Evolutionary conservation across 2,329 filamentous ascomycete species (phyloP), one percentile per base, ranked within the genome.

Genomic region (Chrysosporium queenslandicum): DNA sequence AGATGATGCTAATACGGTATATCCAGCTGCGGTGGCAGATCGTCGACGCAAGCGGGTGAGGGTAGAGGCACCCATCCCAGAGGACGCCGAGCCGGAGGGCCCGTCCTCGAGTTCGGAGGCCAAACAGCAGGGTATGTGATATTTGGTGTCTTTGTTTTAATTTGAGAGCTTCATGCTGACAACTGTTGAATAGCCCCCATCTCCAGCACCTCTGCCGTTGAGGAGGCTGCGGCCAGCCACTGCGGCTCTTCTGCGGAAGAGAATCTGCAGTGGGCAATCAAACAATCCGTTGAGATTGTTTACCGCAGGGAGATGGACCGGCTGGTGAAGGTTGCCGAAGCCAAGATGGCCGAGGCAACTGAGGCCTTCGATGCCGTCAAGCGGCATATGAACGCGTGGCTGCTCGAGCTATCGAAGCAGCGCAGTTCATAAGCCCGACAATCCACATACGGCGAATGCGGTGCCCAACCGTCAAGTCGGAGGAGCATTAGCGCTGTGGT

Each of bases 281-380:
- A 56, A 27, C 41, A 64, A 46, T 60, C 64, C 74, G 27, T 61
- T 70, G 72, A 59, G 43, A 78, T 71, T 12, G 79, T 77, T 1
- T 77, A 79, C 18, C 82, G 72, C 8, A 76, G 73, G 1, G 80
- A 84, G 4, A 76, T 77, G 1, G 74, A 78, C 1, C 73, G 67
- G 11, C 77, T 75, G 58, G 77, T 83, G 1, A 74, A 71, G 11
- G 78, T 71, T 0, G 80, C 78, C 4, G 77, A 77, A 21, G 75
- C 70, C 20, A 83, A 74, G 27, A 82, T 75, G 16, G 77, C 76
- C 50, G 78, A 73, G 46, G 57, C 59, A 21, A 56, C 55, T 11
- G 46, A 58, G 16, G 56, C 60, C n/a, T 52, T 63, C 27, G 45
- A 60, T 6, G 50, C 53, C 16, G 55, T 59, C 9, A 58, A 60